Conservation (phyloP, 2,329 filamentous ascomycete species). For the Septoria linicola region DNA sequence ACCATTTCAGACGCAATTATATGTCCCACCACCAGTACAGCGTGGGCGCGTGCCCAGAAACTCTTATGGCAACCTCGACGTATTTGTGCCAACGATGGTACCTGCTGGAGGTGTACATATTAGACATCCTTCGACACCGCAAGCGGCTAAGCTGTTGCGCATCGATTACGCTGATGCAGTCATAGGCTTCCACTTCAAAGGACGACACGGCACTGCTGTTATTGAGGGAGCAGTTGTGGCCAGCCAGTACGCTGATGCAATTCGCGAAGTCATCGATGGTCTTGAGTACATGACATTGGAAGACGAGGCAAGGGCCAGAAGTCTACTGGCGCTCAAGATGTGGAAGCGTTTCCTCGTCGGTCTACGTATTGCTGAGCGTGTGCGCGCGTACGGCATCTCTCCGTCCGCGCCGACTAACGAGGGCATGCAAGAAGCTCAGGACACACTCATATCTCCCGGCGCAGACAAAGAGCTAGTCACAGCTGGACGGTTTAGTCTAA, state of each 20-base stretch:
- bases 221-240: constrained; percentile 76
- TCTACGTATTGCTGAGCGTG: constrained; percentile 68
- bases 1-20: constrained; percentile 64
- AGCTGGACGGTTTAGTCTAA: constrained; percentile 27
- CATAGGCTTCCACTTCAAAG: constrained; percentile 84
- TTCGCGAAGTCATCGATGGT: constrained; percentile 66
- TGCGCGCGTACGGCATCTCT: constrained; percentile 56
- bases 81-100: constrained; percentile 64
- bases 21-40: constrained; percentile 72
- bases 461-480: constrained; percentile 22
- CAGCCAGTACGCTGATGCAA: constrained; percentile 66
- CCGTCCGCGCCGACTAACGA: constrained; percentile 11
- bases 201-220: constrained; percentile 80
- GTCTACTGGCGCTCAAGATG: constrained; percentile 50
- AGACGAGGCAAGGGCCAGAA: constrained; percentile 58
- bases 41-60: constrained; percentile 67
- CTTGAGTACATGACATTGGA: constrained; percentile 66
- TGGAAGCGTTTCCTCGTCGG: constrained; percentile 63
- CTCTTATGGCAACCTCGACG: constrained; percentile 61
- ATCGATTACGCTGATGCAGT: constrained; percentile 89
- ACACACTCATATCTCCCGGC: background rate
- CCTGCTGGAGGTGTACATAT: constrained; percentile 61
- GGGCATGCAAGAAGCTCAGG: constrained; percentile 1
- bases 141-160: constrained; percentile 71
- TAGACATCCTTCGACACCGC: constrained; percentile 58